Percentiles rank a stretch among this genome's conserved stretches.
Conservation (phyloP, 1,284 basidiomycete genomes). For the Apiotrichum brassicae region DNA sequence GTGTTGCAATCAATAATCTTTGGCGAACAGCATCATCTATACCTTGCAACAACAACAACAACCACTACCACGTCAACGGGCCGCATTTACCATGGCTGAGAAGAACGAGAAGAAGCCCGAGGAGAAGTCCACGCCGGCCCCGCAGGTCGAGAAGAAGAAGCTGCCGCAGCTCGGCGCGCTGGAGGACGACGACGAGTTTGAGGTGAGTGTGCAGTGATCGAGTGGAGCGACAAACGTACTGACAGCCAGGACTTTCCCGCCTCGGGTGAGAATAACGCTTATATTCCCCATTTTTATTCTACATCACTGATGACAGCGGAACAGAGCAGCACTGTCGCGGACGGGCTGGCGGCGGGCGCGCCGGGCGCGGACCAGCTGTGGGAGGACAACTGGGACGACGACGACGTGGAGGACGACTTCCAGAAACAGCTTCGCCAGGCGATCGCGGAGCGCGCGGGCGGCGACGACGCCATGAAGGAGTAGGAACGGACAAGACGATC, state of each 20-base stretch:
- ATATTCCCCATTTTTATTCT: background rate
- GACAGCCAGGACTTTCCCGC: constrained; percentile 4
- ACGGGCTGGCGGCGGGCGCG: constrained; percentile 27
- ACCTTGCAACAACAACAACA: constrained; percentile 4
- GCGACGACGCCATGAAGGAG: constrained; percentile 42
- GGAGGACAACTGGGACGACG: constrained; percentile 99
- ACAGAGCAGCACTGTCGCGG: constrained; percentile 34
- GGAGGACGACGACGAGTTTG: constrained; percentile 50
- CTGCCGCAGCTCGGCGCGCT: constrained; percentile 46
- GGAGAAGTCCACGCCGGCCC: constrained; percentile 1
- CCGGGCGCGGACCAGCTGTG: constrained; percentile 58
- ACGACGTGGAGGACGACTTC: constrained; percentile 96
- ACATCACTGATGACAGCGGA: constrained; percentile 15
- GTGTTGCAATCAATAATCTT: no score
- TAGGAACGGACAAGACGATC: constrained; percentile 10
- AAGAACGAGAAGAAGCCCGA: constrained; percentile 14
- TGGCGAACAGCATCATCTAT: background rate
- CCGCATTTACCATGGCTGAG: constrained; percentile 9
- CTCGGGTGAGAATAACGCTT: background rate
- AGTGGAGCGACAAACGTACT: no score
- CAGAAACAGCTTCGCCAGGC: constrained; percentile 73
- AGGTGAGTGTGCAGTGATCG: constrained; percentile 46
- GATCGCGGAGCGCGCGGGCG: constrained; percentile 35
- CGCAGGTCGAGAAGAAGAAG: constrained; percentile 35
- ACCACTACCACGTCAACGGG: background rate